Base-by-base conservation (phyloP, 2,329 filamentous ascomycete species). In the Beauveria varroae region DNA sequence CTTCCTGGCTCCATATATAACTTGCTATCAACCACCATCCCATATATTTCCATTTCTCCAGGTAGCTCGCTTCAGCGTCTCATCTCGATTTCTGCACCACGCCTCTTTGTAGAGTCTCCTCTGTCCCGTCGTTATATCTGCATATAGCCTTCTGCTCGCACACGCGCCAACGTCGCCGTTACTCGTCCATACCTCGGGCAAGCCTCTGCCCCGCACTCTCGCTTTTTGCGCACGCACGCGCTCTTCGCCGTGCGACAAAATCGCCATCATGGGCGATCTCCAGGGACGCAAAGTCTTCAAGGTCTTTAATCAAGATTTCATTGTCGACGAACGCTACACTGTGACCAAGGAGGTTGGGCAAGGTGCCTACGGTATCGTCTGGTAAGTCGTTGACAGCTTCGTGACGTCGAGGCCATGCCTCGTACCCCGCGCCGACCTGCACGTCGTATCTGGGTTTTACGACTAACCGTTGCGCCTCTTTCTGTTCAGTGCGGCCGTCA, bases 281-380 rank as follows among this genome's bases (percentile, higher is more conserved):
- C 71, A 78, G 67, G 74, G 76, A 72, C 88, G 92, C 78, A 97
- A 96, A 84, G 86, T 93, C 76, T 97, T 96, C 84, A 96, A 96
- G 87, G 93, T 99, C 75, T 99, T 99, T 80, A 97, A 97, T 82
- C 95, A 99, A 74, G 95, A 99, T 80, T 99, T 99, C 74, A 87
- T 97, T 69, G 95, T 98, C 72, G 95, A 98, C 74, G 93, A 98
- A 78, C 88, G 93, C 70, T 99, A 99, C 80, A 96, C 90, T 67
- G 95, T 99, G 67, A 98, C 93, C 67, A 99, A 99, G 83, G 95
- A 99, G 81, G 83, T 99, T 60, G 95, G 95, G 51, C 95, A 99
- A 77, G 95, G 95, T 72, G 95, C 95, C 71, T 99, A 99, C 73
- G 95, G 95, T 73, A 98, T 99, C 71, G 95, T 99, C 73, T 99